These are phyloP conservation scores for Maudiozyma turicensis DNA, from an alignment of 805 yeast genomes.

Conservation along the genomic window DNA sequence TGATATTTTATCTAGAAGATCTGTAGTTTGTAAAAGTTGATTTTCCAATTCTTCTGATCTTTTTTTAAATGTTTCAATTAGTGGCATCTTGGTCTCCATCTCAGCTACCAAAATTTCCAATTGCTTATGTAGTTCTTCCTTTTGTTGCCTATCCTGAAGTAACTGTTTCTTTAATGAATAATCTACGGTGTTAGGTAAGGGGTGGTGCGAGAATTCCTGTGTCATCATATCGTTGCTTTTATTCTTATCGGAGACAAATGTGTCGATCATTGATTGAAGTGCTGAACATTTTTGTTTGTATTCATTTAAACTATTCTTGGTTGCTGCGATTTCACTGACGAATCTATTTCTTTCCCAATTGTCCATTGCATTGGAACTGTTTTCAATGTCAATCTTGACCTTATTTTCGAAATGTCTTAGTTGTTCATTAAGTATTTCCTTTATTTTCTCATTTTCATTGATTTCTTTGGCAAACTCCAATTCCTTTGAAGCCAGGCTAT, in stretches of 20 bases:
- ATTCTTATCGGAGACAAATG: slow-evolving; percentile 24
- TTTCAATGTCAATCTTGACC: slow-evolving; percentile 41
- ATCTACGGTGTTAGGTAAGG: slow-evolving; percentile 5
- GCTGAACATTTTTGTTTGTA: slow-evolving; percentile 30
- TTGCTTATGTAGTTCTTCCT: slow-evolving; percentile 59
- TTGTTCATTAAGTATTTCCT: slow-evolving; percentile 27
- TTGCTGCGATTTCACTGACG: slow-evolving; percentile 22
- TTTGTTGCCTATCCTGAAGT: slow-evolving; percentile 59
- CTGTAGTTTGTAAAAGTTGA: slow-evolving; percentile 45
- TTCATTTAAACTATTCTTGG: slow-evolving; percentile 19
- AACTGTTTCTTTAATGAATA: slow-evolving; percentile 50
- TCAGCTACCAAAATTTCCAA: slow-evolving; percentile 64
- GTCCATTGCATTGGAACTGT: not conserved
- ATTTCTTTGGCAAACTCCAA: slow-evolving; percentile 49
- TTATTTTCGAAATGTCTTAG: slow-evolving; percentile 35
- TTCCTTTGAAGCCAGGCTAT: slow-evolving; percentile 34
- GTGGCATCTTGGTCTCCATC: slow-evolving; percentile 69
- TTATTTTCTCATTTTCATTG: slow-evolving; percentile 49
- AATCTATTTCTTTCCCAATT: slow-evolving; percentile 11
- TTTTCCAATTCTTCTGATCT: slow-evolving; percentile 47
- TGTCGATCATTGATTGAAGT: slow-evolving; percentile 38
- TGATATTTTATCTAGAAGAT: slow-evolving; percentile 44
- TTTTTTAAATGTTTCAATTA: slow-evolving; percentile 55
- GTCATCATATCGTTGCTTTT: not conserved
- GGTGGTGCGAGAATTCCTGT: no score